These are phyloP conservation scores for Parastagonospora avenae DNA, from an alignment of 2,329 filamentous ascomycete species.

Conservation along the genomic window DNA sequence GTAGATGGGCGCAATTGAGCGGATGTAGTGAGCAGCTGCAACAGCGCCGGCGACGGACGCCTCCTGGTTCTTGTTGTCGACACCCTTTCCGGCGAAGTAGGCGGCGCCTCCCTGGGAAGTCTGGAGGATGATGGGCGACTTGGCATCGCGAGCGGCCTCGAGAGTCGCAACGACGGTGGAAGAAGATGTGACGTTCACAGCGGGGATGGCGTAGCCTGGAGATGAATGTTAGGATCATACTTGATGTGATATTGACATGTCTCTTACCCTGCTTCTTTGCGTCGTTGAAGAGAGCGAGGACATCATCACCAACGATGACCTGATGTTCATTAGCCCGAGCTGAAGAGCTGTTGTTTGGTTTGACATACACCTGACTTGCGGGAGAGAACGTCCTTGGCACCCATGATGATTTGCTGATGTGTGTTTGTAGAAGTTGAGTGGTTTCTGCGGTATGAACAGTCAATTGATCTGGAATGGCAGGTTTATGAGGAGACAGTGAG, in stretches of 20 bases:
- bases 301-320: constrained; percentile 68
- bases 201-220: constrained; percentile 40
- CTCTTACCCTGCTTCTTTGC: constrained; percentile 74
- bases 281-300: constrained; percentile 78
- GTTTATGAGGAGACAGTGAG: background rate
- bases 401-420: constrained; percentile 4
- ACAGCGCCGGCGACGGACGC: constrained; percentile 88
- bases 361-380: constrained; percentile 60
- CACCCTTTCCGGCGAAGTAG: constrained; percentile 74
- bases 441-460: background rate
- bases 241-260: background rate
- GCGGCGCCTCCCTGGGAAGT: constrained; percentile 73
- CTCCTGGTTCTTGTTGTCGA: constrained; percentile 65
- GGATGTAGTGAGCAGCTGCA: constrained; percentile 88
- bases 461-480: background rate
- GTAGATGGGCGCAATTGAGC: constrained; percentile 77
- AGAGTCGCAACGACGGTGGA: constrained; percentile 79
- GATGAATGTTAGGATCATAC: no score
- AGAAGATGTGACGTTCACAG: constrained; percentile 74
- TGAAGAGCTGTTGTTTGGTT: background rate
- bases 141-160: constrained; percentile 91
- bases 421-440: background rate
- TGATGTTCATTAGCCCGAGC: constrained; percentile 12
- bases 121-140: constrained; percentile 91
- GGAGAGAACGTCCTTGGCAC: constrained; percentile 51